Conservation (phyloP, 1,139 yeast species). For the Magnusiomyces sp. region DNA sequence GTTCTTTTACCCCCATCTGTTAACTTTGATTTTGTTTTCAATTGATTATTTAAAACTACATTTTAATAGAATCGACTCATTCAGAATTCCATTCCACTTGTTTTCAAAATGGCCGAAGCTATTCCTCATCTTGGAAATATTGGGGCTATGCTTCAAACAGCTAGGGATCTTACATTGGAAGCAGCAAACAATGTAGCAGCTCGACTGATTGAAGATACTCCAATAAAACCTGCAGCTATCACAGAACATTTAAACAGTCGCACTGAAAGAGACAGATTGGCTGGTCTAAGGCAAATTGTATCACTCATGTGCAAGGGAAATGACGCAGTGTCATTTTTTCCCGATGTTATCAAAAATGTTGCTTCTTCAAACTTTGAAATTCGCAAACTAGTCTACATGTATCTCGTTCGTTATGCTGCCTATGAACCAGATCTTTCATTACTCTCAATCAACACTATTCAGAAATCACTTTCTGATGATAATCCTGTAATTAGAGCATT, state of each 20-base stretch:
- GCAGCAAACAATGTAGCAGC: conserved; percentile 77
- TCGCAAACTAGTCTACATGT: conserved; percentile 69
- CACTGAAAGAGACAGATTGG: conserved; percentile 58
- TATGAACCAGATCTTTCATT: conserved; percentile 81
- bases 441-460: conserved; percentile 84
- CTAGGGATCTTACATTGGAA: conserved; percentile 68
- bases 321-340: conserved; percentile 57
- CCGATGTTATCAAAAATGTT: conserved; percentile 84
- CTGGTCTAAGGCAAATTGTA: conserved; percentile 72
- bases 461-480: conserved; percentile 66
- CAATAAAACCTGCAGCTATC: conserved; percentile 55
- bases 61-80: no score
- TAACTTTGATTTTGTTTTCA: no score
- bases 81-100: not conserved
- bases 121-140: conserved; percentile 33
- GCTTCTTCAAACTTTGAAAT: conserved; percentile 63
- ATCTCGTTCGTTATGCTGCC: conserved; percentile 71
- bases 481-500: conserved; percentile 60
- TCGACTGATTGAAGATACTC: conserved; percentile 37
- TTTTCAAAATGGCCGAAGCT: conserved; percentile 42
- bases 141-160: conserved; percentile 65
- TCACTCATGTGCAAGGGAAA: conserved; percentile 53
- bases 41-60: no score
- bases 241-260: conserved; percentile 59
- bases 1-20: no score